Evolutionary conservation across 169 alveolate species (phyloP).

Genomic region (Perkinsus olseni): DNA sequence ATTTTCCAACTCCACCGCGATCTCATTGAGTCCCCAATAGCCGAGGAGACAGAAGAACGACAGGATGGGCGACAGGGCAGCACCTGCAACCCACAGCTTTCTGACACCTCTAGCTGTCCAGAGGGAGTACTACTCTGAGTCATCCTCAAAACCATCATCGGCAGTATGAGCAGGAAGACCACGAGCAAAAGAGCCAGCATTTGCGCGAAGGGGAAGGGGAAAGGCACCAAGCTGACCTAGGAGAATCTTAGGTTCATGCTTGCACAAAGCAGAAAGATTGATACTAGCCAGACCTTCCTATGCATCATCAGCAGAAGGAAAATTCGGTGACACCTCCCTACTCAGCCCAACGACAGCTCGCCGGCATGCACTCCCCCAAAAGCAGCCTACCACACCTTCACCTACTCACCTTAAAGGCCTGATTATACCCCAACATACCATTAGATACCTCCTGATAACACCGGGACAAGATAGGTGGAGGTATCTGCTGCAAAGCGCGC

Average conservation of each 20-base stretch:
- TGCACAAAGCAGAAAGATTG: no score
- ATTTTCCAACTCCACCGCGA: conserved; percentile 4
- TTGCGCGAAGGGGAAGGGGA: background rate
- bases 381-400: background rate
- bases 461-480: background rate
- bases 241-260: no score
- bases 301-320: no score
- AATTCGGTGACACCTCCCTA: no score
- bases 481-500: background rate
- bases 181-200: background rate
- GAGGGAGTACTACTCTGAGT: background rate
- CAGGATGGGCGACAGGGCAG: background rate
- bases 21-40: background rate
- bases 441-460: background rate
- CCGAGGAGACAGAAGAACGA: background rate
- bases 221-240: background rate
- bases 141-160: background rate
- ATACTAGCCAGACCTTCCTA: no score
- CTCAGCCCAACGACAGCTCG: no score
- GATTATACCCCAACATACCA: background rate
- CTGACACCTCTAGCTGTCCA: background rate
- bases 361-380: no score
- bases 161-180: background rate
- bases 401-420: background rate
- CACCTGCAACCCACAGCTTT: background rate